A percentile compares a stretch with the other conserved stretches of the same genome.
These are phyloP conservation scores for Pelargonium fulgidum DNA, from an alignment of 441 rosid genomes.

Conservation along the genomic window DNA sequence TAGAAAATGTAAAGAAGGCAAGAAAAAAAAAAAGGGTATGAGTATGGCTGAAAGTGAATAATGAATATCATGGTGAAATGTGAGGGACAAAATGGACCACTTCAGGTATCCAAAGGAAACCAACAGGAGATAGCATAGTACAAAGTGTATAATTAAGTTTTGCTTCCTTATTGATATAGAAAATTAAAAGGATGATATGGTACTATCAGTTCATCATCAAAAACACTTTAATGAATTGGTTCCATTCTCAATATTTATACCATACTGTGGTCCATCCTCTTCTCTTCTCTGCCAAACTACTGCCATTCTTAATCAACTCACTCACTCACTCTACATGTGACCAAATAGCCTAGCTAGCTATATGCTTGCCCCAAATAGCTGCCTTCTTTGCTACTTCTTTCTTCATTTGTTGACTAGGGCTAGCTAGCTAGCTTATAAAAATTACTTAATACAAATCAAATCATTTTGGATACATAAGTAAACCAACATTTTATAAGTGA, in stretches of 20 bases:
- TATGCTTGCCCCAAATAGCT: background rate
- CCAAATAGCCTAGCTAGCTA: constrained; percentile 5
- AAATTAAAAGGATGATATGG: background rate
- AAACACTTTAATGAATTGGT: background rate
- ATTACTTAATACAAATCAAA: no score
- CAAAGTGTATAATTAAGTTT: constrained; percentile 4
- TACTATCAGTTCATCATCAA: background rate
- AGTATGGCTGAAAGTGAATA: background rate
- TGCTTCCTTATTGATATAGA: constrained; percentile 1
- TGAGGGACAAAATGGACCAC: constrained; percentile 7
- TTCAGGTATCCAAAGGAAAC: constrained; percentile 3
- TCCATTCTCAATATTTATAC: background rate
- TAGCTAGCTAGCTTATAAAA: no score
- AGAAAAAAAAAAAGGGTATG: no score
- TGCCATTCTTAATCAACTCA: background rate
- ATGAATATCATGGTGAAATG: background rate
- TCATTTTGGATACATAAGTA: no score
- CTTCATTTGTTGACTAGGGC: background rate
- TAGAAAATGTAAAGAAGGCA: no score
- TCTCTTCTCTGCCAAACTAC: background rate
- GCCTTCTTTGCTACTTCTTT: background rate
- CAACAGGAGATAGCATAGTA: background rate
- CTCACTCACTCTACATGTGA: background rate
- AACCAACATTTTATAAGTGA: no score
- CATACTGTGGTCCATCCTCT: background rate